Evolutionary conservation across 352 stramenopile genomes (phyloP).

Genomic region (Globisporangium acanthophoron): DNA sequence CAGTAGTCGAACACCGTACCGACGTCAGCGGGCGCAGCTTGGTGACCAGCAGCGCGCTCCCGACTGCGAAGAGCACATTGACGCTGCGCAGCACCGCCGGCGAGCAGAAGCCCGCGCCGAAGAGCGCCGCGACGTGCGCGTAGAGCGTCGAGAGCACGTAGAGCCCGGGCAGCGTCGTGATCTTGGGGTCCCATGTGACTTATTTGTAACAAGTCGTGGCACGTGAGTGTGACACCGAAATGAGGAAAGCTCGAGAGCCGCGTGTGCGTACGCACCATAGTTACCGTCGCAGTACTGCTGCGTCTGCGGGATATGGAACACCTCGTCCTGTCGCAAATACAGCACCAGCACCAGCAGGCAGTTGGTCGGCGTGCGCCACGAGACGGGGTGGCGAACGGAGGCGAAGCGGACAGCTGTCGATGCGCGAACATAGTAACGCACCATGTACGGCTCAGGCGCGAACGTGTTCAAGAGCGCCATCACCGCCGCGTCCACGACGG

Average conservation of each 20-base stretch:
- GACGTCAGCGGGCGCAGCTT: constrained; percentile 36
- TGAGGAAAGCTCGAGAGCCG: not conserved
- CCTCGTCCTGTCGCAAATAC: constrained; percentile 64
- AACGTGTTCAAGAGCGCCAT: constrained; percentile 29
- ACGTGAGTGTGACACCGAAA: not conserved
- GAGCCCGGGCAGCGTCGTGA: constrained; percentile 89
- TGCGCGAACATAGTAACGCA: constrained; percentile 11
- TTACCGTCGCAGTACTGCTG: constrained; percentile 71
- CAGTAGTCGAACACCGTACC: constrained; percentile 6
- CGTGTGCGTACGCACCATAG: constrained; percentile 35
- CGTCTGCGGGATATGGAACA: constrained; percentile 80
- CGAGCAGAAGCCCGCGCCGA: constrained; percentile 43
- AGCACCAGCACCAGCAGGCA: not conserved
- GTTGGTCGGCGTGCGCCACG: not conserved
- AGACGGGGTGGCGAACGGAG: not conserved
- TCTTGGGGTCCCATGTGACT: constrained; percentile 88
- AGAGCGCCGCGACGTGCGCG: constrained; percentile 14
- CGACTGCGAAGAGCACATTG: constrained; percentile 78
- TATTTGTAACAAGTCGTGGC: too few relatives aligned
- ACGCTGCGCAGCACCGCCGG: constrained; percentile 52
- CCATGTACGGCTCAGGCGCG: constrained; percentile 60
- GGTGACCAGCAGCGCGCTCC: constrained; percentile 46
- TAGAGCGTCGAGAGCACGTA: constrained; percentile 65
- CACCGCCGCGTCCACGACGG: constrained; percentile 19
- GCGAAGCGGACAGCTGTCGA: too few relatives aligned